Conservation (phyloP, 2,329 filamentous ascomycete species). For the Aspergillus chevalieri region DNA sequence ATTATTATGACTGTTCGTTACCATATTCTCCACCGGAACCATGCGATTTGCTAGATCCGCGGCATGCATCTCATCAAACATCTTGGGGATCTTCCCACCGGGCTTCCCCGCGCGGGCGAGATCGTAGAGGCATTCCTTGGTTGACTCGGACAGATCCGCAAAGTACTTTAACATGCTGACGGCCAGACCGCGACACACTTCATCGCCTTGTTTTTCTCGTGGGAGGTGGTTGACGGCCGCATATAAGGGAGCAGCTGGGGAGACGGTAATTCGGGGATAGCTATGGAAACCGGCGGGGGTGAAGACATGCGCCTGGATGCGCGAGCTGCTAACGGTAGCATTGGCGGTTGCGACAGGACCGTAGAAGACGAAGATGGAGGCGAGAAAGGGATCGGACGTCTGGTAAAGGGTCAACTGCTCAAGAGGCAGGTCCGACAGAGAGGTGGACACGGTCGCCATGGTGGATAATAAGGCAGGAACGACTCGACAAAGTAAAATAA, state of each 20-base stretch:
- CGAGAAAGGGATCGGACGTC: slow-evolving; percentile 75
- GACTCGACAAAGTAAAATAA: slow-evolving; percentile 5
- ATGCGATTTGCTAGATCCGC: slow-evolving; percentile 83
- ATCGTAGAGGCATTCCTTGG: slow-evolving; percentile 64
- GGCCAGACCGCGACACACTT: slow-evolving; percentile 81
- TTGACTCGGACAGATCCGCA: slow-evolving; percentile 69
- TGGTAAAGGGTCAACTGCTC: slow-evolving; percentile 84
- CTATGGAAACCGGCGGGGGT: slow-evolving; percentile 82
- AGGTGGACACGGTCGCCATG: slow-evolving; percentile 79
- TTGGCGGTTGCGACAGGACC: slow-evolving; percentile 85
- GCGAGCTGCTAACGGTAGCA: slow-evolving; percentile 78
- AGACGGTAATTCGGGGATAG: slow-evolving; percentile 85
- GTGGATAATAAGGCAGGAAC: slow-evolving; percentile 22
- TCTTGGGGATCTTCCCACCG: slow-evolving; percentile 57
- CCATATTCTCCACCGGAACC: slow-evolving; percentile 69
- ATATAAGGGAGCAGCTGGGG: slow-evolving; percentile 87
- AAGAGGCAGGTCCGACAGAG: slow-evolving; percentile 68
- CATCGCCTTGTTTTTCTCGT: slow-evolving; percentile 90
- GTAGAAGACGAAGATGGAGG: slow-evolving; percentile 81
- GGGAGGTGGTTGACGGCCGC: slow-evolving; percentile 83
- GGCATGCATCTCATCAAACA: slow-evolving; percentile 89
- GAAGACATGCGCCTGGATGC: slow-evolving; percentile 91
- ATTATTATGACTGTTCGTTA: background rate
- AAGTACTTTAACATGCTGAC: slow-evolving; percentile 96
- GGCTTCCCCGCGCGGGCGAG: slow-evolving; percentile 48